Percentiles rank a stretch among this genome's conserved stretches.
Conservation (phyloP, 2,329 filamentous ascomycete genomes). For the Aspergillus novofumigatus region DNA sequence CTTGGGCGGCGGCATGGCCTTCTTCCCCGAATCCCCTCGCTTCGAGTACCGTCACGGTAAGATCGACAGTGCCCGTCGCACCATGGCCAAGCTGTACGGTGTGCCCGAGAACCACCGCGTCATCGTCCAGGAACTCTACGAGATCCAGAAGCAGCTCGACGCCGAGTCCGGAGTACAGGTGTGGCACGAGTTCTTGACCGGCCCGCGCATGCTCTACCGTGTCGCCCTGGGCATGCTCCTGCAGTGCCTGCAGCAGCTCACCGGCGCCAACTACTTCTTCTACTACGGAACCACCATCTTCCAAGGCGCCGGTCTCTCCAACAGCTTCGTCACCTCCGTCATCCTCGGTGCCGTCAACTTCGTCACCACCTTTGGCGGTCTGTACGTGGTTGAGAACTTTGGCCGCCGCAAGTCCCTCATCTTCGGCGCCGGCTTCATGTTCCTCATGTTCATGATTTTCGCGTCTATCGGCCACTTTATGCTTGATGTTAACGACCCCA, state of each 20-base stretch:
- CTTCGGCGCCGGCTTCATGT: slow-evolving; percentile 64
- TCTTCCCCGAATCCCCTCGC: slow-evolving; percentile 55
- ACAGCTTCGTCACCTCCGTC: slow-evolving; percentile 61
- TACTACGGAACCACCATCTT: slow-evolving; percentile 55
- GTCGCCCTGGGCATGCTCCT: slow-evolving; percentile 38
- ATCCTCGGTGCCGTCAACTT: slow-evolving; percentile 66
- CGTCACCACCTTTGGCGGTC: slow-evolving; percentile 59
- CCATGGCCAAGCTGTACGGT: slow-evolving; percentile 53
- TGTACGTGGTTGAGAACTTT: slow-evolving; percentile 65
- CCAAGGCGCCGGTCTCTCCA: slow-evolving; percentile 58
- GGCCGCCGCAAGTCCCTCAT: slow-evolving; percentile 65
- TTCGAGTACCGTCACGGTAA: slow-evolving; percentile 56
- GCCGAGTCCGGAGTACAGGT: slow-evolving; percentile 14
- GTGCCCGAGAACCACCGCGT: slow-evolving; percentile 50
- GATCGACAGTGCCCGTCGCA: slow-evolving; percentile 47
- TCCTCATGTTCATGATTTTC: slow-evolving; percentile 61
- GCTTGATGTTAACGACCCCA: slow-evolving; percentile 34
- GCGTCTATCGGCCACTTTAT: slow-evolving; percentile 52
- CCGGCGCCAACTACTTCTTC: slow-evolving; percentile 44
- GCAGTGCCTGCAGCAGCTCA: slow-evolving; percentile 43
- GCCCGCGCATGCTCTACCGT: slow-evolving; percentile 42
- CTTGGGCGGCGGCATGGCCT: slow-evolving; percentile 51
- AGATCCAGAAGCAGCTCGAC: slow-evolving; percentile 48
- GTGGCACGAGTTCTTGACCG: slow-evolving; percentile 38
- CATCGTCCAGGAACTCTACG: slow-evolving; percentile 49